These are phyloP conservation scores for Capsicum rhomboideum DNA, from an alignment of 257 asterid species.

Conservation along the genomic window DNA sequence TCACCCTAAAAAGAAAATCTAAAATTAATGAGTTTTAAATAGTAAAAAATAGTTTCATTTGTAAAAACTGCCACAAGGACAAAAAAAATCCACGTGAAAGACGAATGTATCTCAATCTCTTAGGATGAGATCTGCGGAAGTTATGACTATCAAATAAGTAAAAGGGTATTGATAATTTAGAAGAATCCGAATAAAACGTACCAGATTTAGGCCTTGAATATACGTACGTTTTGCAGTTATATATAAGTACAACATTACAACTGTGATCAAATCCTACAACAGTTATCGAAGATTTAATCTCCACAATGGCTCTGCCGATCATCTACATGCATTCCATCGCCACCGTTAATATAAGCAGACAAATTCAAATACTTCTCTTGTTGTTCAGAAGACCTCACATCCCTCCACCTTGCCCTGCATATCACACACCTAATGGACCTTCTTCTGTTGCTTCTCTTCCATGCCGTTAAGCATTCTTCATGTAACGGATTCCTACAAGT, in stretches of 20 bases:
- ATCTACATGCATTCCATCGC: constrained; percentile 15
- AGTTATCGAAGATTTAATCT: background rate
- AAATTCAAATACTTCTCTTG: constrained; percentile 72
- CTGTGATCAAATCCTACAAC: background rate
- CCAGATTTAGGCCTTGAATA: background rate
- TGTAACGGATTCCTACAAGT: constrained; percentile 76
- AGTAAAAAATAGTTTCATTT: no score
- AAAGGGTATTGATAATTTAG: no score
- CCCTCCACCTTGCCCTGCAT: constrained; percentile 92
- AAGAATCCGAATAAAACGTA: background rate
- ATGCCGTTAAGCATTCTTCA: constrained; percentile 70
- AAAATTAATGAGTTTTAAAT: no score
- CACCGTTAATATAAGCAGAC: constrained; percentile 53
- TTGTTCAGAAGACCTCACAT: constrained; percentile 27
- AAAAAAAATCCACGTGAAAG: no score
- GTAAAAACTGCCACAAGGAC: no score
- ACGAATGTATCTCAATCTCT: no score
- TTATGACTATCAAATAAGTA: no score
- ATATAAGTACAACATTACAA: background rate
- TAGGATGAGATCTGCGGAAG: no score
- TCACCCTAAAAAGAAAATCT: no score
- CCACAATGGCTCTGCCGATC: background rate
- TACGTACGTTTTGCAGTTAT: background rate
- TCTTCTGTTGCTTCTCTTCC: constrained; percentile 79
- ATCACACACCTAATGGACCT: constrained; percentile 72